These are phyloP conservation scores for Tremella yokohamensis DNA, from an alignment of 768 basidiomycete genomes.

Conservation along the genomic window DNA sequence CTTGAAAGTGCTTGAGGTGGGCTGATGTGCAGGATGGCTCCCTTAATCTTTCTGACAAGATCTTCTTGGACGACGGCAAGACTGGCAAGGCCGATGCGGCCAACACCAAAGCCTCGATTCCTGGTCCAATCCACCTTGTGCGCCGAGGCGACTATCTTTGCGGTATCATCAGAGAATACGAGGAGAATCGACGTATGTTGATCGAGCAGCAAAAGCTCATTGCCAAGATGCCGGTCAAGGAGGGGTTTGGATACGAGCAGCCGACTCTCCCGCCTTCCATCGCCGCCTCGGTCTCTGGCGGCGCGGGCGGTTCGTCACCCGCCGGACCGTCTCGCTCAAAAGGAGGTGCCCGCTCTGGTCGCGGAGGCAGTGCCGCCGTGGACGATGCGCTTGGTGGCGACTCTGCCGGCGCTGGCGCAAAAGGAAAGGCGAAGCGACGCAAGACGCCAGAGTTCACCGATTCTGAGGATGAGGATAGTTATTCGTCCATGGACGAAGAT, in stretches of 20 bases:
- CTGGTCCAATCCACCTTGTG: conserved; percentile 96
- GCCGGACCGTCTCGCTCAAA: conserved; percentile 10
- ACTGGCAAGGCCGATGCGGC: conserved; percentile 58
- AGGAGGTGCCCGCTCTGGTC: conserved; percentile 55
- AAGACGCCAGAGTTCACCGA: conserved; percentile 97
- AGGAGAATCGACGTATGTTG: conserved; percentile 43
- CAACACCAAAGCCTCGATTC: conserved; percentile 59
- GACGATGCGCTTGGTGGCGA: conserved; percentile 54
- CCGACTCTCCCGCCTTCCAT: conserved; percentile 18
- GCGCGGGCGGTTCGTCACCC: neutral
- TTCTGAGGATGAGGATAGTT: conserved; percentile 84
- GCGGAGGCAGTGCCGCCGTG: conserved; percentile 54
- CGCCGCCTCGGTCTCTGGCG: neutral
- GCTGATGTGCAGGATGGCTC: conserved; percentile 61
- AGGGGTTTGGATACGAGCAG: conserved; percentile 38
- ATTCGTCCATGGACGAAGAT: conserved; percentile 91
- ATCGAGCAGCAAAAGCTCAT: conserved; percentile 42
- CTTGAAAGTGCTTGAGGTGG: neutral
- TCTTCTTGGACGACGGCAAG: conserved; percentile 97
- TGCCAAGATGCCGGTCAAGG: conserved; percentile 37
- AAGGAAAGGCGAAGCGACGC: conserved; percentile 72
- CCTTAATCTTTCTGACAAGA: conserved; percentile 81
- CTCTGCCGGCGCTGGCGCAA: conserved; percentile 56
- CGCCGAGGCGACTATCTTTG: conserved; percentile 88
- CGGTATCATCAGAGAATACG: conserved; percentile 47